A percentile compares a stretch with the other conserved stretches of the same genome.
phyloP scores from a whole-genome alignment of 2,329 filamentous ascomycete genomes.

The Pseudocercospora fuligena region DNA sequence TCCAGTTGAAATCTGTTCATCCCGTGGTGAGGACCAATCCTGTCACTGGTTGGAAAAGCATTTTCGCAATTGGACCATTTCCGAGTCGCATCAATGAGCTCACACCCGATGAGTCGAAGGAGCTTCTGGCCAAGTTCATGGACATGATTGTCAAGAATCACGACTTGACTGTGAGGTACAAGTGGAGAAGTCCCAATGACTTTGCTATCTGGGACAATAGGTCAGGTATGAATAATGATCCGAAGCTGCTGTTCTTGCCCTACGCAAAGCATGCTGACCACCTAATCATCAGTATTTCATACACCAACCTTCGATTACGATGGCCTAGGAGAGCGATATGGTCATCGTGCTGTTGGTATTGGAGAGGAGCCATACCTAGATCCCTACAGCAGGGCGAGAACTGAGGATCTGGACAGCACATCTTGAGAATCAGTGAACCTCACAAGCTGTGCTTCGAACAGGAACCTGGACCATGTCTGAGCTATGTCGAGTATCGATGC shows the following conservation, averaged over 20 bases:
- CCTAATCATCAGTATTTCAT: conserved; percentile 60
- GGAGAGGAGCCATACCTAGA: conserved; percentile 62
- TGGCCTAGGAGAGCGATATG: conserved; percentile 56
- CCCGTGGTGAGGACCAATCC: conserved; percentile 64
- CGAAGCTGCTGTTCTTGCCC: not conserved
- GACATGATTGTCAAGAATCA: conserved; percentile 53
- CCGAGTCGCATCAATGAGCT: conserved; percentile 61
- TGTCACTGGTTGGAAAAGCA: conserved; percentile 66
- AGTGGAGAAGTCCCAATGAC: conserved; percentile 56
- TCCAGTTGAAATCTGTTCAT: conserved; percentile 39
- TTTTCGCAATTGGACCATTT: conserved; percentile 64
- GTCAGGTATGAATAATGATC: conserved; percentile 35
- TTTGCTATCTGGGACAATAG: conserved; percentile 69
- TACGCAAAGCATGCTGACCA: conserved; percentile 66
- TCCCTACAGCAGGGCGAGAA: conserved; percentile 54
- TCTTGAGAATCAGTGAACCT: too few species aligned
- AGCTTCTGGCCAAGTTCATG: conserved; percentile 29
- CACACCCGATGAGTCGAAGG: conserved; percentile 32
- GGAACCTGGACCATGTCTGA: too few species aligned
- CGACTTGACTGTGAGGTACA: conserved; percentile 55
- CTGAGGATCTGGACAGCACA: conserved; percentile 11
- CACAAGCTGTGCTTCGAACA: too few species aligned
- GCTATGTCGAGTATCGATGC: too few species aligned
- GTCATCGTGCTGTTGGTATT: conserved; percentile 60
- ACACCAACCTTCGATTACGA: conserved; percentile 68